Evolutionary conservation across 306 rosid genomes (phyloP).

Genomic region (Prinsepia uniflora): DNA sequence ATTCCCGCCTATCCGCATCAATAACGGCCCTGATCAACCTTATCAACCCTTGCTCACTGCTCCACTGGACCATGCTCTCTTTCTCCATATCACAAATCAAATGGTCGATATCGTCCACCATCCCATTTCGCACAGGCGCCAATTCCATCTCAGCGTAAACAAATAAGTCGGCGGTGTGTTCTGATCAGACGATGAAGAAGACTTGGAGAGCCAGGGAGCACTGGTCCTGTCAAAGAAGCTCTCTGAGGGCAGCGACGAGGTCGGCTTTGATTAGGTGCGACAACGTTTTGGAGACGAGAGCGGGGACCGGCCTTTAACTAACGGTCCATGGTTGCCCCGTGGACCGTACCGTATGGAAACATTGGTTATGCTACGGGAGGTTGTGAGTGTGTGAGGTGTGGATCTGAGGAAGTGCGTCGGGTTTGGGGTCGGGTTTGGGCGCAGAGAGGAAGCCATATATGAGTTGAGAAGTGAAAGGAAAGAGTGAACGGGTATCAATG

Average conservation of each 20-base stretch:
- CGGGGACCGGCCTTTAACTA: conserved; percentile 61
- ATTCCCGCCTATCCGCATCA: conserved; percentile 54
- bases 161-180: conserved; percentile 49
- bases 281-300: conserved; percentile 46
- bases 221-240: conserved; percentile 79
- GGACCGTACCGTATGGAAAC: conserved; percentile 65
- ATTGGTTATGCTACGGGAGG: conserved; percentile 12
- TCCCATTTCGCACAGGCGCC: conserved; percentile 40
- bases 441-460: conserved; percentile 57
- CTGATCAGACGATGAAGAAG: conserved; percentile 66
- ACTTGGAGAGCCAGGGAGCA: conserved; percentile 59
- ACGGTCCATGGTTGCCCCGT: conserved; percentile 80
- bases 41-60: conserved; percentile 47
- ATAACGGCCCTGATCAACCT: conserved; percentile 62
- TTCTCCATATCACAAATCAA: conserved; percentile 48
- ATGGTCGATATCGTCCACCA: conserved; percentile 57
- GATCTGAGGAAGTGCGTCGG: conserved; percentile 37
- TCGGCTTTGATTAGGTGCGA: conserved; percentile 66
- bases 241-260: conserved; percentile 65
- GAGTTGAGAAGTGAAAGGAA: not conserved
- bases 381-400: conserved; percentile 1
- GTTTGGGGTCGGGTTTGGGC: conserved; percentile 35
- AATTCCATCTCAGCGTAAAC: conserved; percentile 50
- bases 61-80: conserved; percentile 32
- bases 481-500: too few species aligned